Evolutionary conservation across 2,329 filamentous ascomycete genomes (phyloP), one percentile per base, ranked within the genome.

Genomic region (Monilinia fructigena): DNA sequence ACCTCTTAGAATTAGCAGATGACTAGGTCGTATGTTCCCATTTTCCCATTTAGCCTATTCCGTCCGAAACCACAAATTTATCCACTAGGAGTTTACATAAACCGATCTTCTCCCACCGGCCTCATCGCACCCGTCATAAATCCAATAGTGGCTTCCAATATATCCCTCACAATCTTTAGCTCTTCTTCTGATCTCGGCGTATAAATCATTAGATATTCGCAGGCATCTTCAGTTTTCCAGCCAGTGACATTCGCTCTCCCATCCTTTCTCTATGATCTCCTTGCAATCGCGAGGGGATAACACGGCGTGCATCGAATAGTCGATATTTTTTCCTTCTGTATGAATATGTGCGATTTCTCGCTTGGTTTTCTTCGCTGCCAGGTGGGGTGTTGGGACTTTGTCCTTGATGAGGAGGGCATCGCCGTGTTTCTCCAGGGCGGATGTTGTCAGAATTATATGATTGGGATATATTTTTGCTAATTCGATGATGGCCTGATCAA

Each of bases 291-390:
- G 40, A 7, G 72, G 72, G 45, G 69, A 69, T 5, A 73, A 42
- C 31, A 65, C 68, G n/a, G 70, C n/a, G 61, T 74, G 71, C 38
- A 74, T 45, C 11, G 70, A 73, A 60, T 70, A 70, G 16, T 72
- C 71, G 20, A 69, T 68, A 63, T 62, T 67, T 8, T 70, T 68
- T n/a, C 54, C 60, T 12, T 62, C 70, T 20, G 65, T 56, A 66
- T 74, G 71, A 7, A 73, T 68, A 48, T 72, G 70, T 23, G 70
- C 70, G 40, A 73, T 71, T 38, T 73, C 72, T 40, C 70, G 54
- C 40, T 70, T 69, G 14, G 68, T 72, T 5, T 58, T 66, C 26
- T 59, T 67, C 7, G 70, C 70, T 16, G 70, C 69, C 5, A 59
- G 35, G 48, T 74, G 72, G 2, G 70, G 68, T 4, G 69, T 71